These are phyloP conservation scores for Globisporangium mamillatum DNA, from an alignment of 352 stramenopile species.

Conservation along the genomic window DNA sequence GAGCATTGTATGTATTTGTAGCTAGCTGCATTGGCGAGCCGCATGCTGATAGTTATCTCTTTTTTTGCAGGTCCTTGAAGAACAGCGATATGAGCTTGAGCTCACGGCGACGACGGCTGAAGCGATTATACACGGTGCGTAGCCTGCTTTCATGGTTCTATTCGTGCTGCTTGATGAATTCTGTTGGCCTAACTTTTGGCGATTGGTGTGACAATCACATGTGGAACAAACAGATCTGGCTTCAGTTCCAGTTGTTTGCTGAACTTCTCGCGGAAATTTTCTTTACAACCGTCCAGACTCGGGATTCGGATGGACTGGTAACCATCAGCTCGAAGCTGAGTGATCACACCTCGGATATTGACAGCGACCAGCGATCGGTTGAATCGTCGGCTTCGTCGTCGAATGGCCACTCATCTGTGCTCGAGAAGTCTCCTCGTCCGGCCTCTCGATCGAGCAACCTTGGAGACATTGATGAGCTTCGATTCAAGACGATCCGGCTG, in stretches of 20 bases:
- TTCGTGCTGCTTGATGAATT: background rate
- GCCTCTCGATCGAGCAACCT: slow-evolving; percentile 6
- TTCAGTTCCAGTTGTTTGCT: slow-evolving; percentile 73
- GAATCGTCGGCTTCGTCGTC: slow-evolving; percentile 30
- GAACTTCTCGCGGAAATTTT: slow-evolving; percentile 69
- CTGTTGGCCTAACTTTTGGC: background rate
- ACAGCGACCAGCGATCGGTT: slow-evolving; percentile 22
- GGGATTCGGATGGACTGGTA: slow-evolving; percentile 18
- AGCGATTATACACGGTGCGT: slow-evolving; percentile 58
- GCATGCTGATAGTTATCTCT: background rate
- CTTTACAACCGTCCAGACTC: slow-evolving; percentile 46
- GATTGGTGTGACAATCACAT: background rate
- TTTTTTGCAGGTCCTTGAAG: slow-evolving; percentile 30
- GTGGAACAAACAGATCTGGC: slow-evolving; percentile 48
- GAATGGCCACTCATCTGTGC: slow-evolving; percentile 1
- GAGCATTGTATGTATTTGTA: slow-evolving; percentile 3
- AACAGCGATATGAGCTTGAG: slow-evolving; percentile 34
- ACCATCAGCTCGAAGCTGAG: slow-evolving; percentile 12
- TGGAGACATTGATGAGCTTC: slow-evolving; percentile 54
- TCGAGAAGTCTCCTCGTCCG: background rate
- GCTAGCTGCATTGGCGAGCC: slow-evolving; percentile 6
- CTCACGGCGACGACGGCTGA: slow-evolving; percentile 43
- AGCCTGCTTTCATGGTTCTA: background rate
- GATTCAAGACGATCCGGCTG: slow-evolving; percentile 55
- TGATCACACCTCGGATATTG: slow-evolving; percentile 25